phyloP scores from a whole-genome alignment of 1,284 basidiomycete species.

The Moesziomyces globuligerus region DNA sequence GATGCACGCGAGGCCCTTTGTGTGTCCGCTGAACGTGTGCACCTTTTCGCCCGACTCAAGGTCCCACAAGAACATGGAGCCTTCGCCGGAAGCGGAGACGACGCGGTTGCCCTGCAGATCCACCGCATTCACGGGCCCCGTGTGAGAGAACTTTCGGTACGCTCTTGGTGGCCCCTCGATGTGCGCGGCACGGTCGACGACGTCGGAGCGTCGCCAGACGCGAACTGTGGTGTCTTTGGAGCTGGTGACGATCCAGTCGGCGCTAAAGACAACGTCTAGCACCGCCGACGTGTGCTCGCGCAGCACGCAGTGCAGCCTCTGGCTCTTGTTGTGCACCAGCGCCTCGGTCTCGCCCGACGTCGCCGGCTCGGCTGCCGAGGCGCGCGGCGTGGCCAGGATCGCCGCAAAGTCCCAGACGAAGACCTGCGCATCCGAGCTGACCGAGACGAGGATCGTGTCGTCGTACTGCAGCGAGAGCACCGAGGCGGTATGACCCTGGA shows the following conservation, averaged over 20 bases:
- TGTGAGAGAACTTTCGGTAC: conserved; percentile 30
- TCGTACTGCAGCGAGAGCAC: conserved; percentile 59
- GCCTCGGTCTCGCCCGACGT: conserved; percentile 4
- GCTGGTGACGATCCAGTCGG: conserved; percentile 49
- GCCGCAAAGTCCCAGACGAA: conserved; percentile 55
- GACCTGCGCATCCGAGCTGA: conserved; percentile 49
- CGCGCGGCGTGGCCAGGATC: conserved; percentile 11
- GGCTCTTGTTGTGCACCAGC: conserved; percentile 15
- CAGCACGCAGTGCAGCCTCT: conserved; percentile 24
- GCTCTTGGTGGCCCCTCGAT: conserved; percentile 2
- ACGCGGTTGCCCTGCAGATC: conserved; percentile 34
- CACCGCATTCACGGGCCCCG: conserved; percentile 47
- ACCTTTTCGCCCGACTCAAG: conserved; percentile 31
- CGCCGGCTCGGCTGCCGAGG: not conserved
- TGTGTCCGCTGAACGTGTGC: conserved; percentile 44
- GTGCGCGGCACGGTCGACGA: not conserved
- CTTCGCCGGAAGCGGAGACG: conserved; percentile 54
- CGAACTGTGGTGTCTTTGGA: conserved; percentile 54
- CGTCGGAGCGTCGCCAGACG: conserved; percentile 45
- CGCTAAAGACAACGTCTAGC: conserved; percentile 51
- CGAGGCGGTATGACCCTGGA: conserved; percentile 50
- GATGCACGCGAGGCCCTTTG: conserved; percentile 55
- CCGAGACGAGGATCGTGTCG: conserved; percentile 50
- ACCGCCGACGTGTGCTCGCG: conserved; percentile 41
- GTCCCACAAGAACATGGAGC: conserved; percentile 52